Evolutionary conservation across 805 yeast genomes (phyloP).

Genomic region (Sugiyamaella boreocaroliniensis): DNA sequence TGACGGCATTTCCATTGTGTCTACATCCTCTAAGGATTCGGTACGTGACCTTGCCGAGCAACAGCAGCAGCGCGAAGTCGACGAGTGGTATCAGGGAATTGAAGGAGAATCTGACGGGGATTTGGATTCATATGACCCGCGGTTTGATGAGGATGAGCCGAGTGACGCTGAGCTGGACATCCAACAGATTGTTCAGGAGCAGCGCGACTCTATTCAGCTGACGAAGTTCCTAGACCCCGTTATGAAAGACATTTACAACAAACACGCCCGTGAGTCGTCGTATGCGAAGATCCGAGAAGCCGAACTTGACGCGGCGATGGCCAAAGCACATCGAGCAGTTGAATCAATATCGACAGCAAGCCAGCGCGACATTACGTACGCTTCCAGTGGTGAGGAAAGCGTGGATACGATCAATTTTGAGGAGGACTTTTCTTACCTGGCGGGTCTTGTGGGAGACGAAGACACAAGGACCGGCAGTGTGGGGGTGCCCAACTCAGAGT

Average conservation of each 20-base stretch:
- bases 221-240: conserved; percentile 7
- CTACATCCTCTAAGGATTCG: conserved; percentile 1
- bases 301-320: neutral
- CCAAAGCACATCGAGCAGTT: neutral
- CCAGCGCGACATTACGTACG: neutral
- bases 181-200: neutral
- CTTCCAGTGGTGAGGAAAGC: neutral
- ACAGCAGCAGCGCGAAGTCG: conserved; percentile 30
- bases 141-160: conserved; percentile 1
- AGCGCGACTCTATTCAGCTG: conserved; percentile 5
- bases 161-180: neutral
- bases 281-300: conserved; percentile 4
- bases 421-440: conserved; percentile 31
- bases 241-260: conserved; percentile 5
- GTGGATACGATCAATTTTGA: conserved; percentile 18
- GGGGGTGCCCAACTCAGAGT: conserved; percentile 1
- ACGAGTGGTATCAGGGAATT: conserved; percentile 28
- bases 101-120: conserved; percentile 21
- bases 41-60: conserved; percentile 17
- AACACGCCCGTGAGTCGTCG: conserved; percentile 4
- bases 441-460: conserved; percentile 27
- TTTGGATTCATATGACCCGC: conserved; percentile 15
- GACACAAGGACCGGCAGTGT: conserved; percentile 13
- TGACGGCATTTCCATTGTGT: conserved; percentile 7
- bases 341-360: neutral